A percentile compares a stretch with the other conserved stretches of the same genome.
Evolutionary conservation across 441 rosid species (phyloP).

Genomic region (Bruguiera hainesii): DNA sequence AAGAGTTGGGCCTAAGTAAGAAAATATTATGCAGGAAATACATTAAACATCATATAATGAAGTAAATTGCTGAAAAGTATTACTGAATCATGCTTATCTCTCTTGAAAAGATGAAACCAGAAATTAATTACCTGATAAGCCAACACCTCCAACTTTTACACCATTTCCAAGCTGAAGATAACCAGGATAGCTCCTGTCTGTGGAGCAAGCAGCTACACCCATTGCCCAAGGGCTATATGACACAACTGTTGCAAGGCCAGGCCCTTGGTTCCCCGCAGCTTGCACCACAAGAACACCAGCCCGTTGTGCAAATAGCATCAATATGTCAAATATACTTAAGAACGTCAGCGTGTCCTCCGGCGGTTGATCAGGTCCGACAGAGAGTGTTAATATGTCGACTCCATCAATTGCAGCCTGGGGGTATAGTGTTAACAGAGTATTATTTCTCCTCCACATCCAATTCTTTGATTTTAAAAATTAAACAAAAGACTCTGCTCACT

Average conservation of each 20-base stretch:
- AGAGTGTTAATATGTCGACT: slow-evolving; percentile 74
- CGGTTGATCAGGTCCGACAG: slow-evolving; percentile 85
- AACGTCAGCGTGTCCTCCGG: slow-evolving; percentile 80
- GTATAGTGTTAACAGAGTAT: neutral
- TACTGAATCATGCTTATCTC: neutral
- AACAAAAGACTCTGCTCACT: slow-evolving; percentile 31
- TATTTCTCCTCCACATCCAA: neutral
- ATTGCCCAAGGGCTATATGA: slow-evolving; percentile 96
- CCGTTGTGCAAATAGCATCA: slow-evolving; percentile 64
- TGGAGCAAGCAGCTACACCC: slow-evolving; percentile 82
- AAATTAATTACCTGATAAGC: slow-evolving; percentile 63
- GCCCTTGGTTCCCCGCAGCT: slow-evolving; percentile 96
- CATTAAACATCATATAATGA: too few species aligned
- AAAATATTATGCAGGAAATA: neutral
- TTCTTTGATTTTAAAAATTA: neutral
- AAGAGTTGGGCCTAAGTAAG: slow-evolving; percentile 52
- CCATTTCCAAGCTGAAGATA: slow-evolving; percentile 73
- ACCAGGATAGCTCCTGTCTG: slow-evolving; percentile 62
- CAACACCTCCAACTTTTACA: slow-evolving; percentile 62
- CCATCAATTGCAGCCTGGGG: slow-evolving; percentile 90
- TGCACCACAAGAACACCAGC: slow-evolving; percentile 90
- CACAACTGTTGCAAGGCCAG: slow-evolving; percentile 70
- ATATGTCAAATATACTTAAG: slow-evolving; percentile 82
- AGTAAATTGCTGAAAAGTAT: too few species aligned
- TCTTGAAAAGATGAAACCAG: neutral